Base-by-base conservation (phyloP, 352 stramenopile species). In the Phytopythium kandeliae region DNA sequence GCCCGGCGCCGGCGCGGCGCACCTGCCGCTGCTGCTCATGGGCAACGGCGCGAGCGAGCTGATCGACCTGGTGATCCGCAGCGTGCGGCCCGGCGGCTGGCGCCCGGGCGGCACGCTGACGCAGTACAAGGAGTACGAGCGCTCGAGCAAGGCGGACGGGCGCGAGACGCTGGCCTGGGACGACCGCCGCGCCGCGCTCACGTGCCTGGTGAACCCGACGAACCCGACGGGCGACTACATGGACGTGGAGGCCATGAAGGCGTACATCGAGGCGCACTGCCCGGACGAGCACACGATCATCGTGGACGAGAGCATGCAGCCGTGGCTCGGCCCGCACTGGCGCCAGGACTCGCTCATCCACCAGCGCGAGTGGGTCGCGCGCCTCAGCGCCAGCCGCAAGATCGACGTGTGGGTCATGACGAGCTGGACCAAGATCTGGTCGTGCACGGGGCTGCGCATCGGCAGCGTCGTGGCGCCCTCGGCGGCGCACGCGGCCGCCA, bases 371-470 rank as follows among this genome's bases (percentile, higher is more conserved):
- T 96, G 86, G 85, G 72, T 92, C 21, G 55, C 74, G 44, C 51
- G 78, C 19, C 73, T 96, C 55, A 88, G 74, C 30, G 74, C 70
- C 28, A 84, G 84, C 28, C 76, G 78, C 56, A 67, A 71, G 47
- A 88, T 96, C 46, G 75, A 96, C 62, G 80, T 96, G 24, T 96
- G 86, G 86, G 70, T 96, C 63, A 96, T 96, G 86, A 96, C 84
- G 34, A 89, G 76, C 58, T 94, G 83, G 80, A 96, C 86, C 57
- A 96, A 96, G 76, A 95, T 96, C 66, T 96, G 86, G 86, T 93
- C 86, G 13, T 96, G 86, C 74, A 96, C 85, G 58, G 86, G 86
- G 0, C 69, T 96, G 34, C 79, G 86, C 33, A 86, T 96, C 40
- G 86, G 86, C 60, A 92, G 78, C 36, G 86, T 96, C 34, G 85